Conservation (phyloP, 78 protist genomes). For the Polysphondylium violaceum region DNA sequence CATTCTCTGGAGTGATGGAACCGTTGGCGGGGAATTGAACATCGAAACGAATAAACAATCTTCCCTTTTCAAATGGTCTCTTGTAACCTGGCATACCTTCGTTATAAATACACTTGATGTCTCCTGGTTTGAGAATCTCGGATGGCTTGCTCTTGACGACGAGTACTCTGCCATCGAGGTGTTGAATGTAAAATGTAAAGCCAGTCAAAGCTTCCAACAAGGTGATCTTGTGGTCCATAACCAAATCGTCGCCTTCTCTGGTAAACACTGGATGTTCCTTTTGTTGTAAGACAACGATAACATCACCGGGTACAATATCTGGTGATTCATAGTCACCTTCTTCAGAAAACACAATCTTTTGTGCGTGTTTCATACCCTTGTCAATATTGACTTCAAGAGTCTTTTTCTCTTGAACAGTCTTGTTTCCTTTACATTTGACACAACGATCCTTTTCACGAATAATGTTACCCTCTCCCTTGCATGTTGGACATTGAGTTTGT, state of each 20-base stretch:
- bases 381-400: constrained; percentile 95
- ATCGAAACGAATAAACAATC: constrained; percentile 84
- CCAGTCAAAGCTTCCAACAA: constrained; percentile 97
- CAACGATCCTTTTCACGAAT: constrained; percentile 90
- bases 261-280: constrained; percentile 91
- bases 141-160: constrained; percentile 81
- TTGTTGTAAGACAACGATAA: constrained; percentile 92
- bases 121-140: constrained; percentile 89
- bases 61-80: constrained; percentile 93
- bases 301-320: constrained; percentile 95
- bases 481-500: constrained; percentile 86
- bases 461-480: constrained; percentile 93
- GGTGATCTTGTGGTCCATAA: constrained; percentile 86
- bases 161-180: constrained; percentile 94
- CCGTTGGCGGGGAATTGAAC: constrained; percentile 92
- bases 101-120: constrained; percentile 86
- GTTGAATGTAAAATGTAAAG: constrained; percentile 85
- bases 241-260: constrained; percentile 93
- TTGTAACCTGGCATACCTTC: constrained; percentile 98
- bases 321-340: constrained; percentile 97
- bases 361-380: constrained; percentile 94
- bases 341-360: constrained; percentile 93
- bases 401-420: constrained; percentile 88
- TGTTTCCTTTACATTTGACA: constrained; percentile 90
- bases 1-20: constrained; percentile 45